A percentile compares a stretch with the other conserved stretches of the same genome.
phyloP scores from a whole-genome alignment of 805 yeast genomes.

The Blastobotrys mokoenaii region DNA sequence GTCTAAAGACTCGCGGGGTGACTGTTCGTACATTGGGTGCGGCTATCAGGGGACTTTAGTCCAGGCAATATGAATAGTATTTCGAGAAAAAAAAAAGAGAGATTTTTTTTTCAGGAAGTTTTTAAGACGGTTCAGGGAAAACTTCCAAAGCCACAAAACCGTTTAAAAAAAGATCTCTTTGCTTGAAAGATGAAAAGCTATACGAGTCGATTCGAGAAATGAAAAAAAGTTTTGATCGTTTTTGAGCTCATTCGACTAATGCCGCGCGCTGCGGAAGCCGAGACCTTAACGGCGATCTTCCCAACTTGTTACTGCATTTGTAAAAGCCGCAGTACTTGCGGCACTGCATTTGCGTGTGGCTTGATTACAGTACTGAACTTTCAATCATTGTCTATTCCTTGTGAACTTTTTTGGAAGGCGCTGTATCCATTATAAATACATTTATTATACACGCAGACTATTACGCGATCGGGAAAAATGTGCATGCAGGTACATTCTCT shows the following conservation, averaged over 20 bases:
- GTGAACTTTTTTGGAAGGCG: too few relatives aligned
- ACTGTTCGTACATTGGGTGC: too few relatives aligned
- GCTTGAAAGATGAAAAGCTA: not conserved
- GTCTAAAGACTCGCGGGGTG: not conserved
- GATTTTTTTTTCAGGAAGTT: slow-evolving; percentile 2
- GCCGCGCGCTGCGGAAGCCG: not conserved
- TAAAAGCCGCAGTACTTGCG: not conserved
- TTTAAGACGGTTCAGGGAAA: slow-evolving; percentile 6
- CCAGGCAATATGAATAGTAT: not conserved
- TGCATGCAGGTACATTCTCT: too few relatives aligned
- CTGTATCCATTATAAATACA: too few relatives aligned
- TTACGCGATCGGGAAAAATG: too few relatives aligned
- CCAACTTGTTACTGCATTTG: not conserved
- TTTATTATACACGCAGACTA: too few relatives aligned
- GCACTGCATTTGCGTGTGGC: not conserved
- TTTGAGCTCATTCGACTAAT: not conserved
- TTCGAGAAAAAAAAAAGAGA: slow-evolving; percentile 2
- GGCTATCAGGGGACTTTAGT: too few relatives aligned
- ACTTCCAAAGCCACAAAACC: slow-evolving; percentile 11
- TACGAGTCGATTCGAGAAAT: not conserved
- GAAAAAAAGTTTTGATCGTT: not conserved
- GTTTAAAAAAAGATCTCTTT: not conserved
- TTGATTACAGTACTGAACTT: too few relatives aligned
- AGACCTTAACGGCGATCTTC: not conserved
- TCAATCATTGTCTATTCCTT: too few relatives aligned